Evolutionary conservation across 2,329 filamentous ascomycete genomes (phyloP).

Genomic region (Aspergillus pseudoviridinutans): DNA sequence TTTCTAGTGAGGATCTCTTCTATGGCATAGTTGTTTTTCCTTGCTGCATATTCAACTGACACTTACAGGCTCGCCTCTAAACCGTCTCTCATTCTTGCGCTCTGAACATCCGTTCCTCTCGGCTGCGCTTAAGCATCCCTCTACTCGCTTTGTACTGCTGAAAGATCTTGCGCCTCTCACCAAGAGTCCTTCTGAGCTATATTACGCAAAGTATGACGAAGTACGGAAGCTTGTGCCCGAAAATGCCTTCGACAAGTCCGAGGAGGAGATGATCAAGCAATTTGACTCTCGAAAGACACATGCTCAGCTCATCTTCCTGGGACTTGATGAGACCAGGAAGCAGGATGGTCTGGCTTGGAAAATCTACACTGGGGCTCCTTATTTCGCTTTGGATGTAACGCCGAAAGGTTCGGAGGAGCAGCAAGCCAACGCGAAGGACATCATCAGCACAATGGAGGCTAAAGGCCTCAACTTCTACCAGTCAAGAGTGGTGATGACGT

Average conservation of each 20-base stretch:
- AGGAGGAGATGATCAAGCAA: constrained; percentile 66
- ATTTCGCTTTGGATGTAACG: constrained; percentile 87
- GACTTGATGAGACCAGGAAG: constrained; percentile 64
- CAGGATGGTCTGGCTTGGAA: constrained; percentile 44
- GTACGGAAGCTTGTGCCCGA: constrained; percentile 66
- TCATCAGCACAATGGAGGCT: constrained; percentile 58
- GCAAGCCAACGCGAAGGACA: constrained; percentile 50
- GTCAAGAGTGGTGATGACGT: constrained; percentile 60
- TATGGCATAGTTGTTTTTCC: neutral
- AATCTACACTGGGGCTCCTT: constrained; percentile 72
- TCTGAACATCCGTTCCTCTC: constrained; percentile 46
- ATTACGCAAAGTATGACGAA: constrained; percentile 65
- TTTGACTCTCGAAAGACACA: constrained; percentile 68
- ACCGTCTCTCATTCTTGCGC: constrained; percentile 48
- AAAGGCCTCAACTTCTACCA: constrained; percentile 63
- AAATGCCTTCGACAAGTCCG: constrained; percentile 66
- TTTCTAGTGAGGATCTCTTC: constrained; percentile 38
- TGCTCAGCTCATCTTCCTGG: constrained; percentile 78
- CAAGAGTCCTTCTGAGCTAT: constrained; percentile 57
- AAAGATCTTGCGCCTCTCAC: constrained; percentile 73
- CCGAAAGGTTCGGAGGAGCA: constrained; percentile 62
- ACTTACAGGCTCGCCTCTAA: constrained; percentile 44
- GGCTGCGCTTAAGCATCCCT: constrained; percentile 45
- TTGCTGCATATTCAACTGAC: neutral
- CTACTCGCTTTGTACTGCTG: constrained; percentile 67